Evolutionary conservation across 192 early-diverging fungal genomes (phyloP), one percentile per base, ranked within the genome.

Genomic region (Martensiomyces pterosporus): DNA sequence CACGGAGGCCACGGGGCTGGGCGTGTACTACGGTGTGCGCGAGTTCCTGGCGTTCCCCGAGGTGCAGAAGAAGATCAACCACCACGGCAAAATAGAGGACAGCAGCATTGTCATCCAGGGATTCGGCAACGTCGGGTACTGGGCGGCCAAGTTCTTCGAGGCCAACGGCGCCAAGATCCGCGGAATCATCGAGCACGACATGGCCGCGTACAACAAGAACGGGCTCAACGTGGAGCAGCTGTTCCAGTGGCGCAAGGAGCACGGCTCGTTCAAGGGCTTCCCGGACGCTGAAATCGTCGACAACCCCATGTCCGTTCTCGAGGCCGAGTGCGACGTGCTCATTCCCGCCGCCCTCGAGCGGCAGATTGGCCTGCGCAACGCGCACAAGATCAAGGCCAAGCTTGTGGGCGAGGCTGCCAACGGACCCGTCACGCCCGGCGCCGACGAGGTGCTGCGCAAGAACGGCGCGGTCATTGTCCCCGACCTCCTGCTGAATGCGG

Each of bases 41-140:
- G 88, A 89, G 65, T 91, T 91, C 60, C 43, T 91, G 29, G 71
- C 68, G 35, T 91, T 79, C 63, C 82, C 83, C n/a, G 87, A 89
- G 56, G 81, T 91, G 27, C 88, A 89, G 55, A 61, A 82, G 63
- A 66, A 75, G 55, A 83, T 83, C 19, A 55, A 55, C n/a, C 74
- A 87, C 38, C 66, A 47, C 27, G 84, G 79, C 35, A 64, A 72
- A 12, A 68, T 91, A 36, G 53, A 75, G 19, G 88, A 70, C 53
- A 66, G 50, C 43, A 76, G 58, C 15, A 82, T 91, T 26, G 71
- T 89, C 52, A 81, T 91, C 41, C 88, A 91, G 75, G 88, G 88
- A 36, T 89, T 91, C 39, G 88, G 88, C 52, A 91, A 91, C 47
- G 88, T 91, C 46, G 88, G 88, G 32, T 87, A 85, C 74, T 88